Conservation (phyloP, 1,284 basidiomycete species). For the Paramarasmius palmivorus region DNA sequence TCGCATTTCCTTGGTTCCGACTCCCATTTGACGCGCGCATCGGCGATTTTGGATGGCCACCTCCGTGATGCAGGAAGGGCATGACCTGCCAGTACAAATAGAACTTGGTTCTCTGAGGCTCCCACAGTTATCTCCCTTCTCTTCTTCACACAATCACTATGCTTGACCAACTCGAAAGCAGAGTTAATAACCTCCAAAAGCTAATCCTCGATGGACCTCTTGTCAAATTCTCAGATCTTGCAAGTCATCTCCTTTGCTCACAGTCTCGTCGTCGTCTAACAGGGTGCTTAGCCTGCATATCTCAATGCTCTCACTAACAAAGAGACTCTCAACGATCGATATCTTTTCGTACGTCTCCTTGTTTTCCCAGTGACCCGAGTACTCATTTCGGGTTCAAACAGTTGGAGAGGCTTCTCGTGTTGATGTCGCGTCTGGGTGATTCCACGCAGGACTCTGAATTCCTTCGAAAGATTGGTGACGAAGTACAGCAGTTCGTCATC, state of each 20-base stretch:
- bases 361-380: no score
- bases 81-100: no score
- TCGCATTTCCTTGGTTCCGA: no score
- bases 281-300: slow-evolving; percentile 29
- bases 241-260: not conserved
- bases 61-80: no score
- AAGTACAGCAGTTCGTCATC: slow-evolving; percentile 48
- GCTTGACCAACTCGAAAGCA: no score
- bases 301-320: slow-evolving; percentile 49
- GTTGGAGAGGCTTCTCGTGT: slow-evolving; percentile 54
- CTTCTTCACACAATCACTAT: not conserved
- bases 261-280: not conserved
- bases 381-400: no score
- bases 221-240: not conserved
- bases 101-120: not conserved
- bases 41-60: no score
- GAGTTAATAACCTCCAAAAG: not conserved
- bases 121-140: not conserved
- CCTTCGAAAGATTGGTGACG: slow-evolving; percentile 33
- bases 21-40: no score
- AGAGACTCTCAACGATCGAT: slow-evolving; percentile 54
- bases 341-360: slow-evolving; percentile 45
- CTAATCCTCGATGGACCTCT: not conserved
- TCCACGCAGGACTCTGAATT: slow-evolving; percentile 24
- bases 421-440: slow-evolving; percentile 52